These are phyloP conservation scores for Austroboletus sp. DNA, from an alignment of 1,284 basidiomycete genomes.

Conservation along the genomic window DNA sequence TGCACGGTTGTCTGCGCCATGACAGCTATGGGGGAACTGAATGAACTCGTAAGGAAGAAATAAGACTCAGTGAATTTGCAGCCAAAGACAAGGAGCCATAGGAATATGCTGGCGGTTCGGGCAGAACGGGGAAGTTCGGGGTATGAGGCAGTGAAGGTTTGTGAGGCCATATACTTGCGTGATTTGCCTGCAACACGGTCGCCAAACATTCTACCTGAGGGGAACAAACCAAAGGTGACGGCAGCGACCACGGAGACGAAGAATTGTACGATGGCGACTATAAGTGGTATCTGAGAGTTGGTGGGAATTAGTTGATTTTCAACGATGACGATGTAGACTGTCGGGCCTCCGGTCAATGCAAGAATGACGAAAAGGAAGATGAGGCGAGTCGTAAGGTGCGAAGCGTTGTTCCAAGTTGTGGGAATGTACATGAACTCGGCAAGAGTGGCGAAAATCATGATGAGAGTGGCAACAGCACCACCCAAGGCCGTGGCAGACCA, in stretches of 20 bases:
- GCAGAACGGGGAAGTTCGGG: slow-evolving; percentile 62
- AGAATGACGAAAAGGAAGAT: slow-evolving; percentile 82
- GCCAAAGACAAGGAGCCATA: slow-evolving; percentile 85
- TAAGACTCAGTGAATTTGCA: slow-evolving; percentile 94
- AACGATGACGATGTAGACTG: slow-evolving; percentile 82
- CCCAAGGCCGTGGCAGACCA: slow-evolving; percentile 91
- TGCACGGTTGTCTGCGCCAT: slow-evolving; percentile 89
- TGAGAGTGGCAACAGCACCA: slow-evolving; percentile 80
- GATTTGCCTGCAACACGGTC: slow-evolving; percentile 91
- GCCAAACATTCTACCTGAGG: slow-evolving; percentile 91
- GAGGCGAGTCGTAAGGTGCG: slow-evolving; percentile 83
- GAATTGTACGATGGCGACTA: slow-evolving; percentile 85
- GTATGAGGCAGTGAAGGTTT: slow-evolving; percentile 95
- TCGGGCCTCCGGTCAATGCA: slow-evolving; percentile 81
- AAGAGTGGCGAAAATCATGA: slow-evolving; percentile 87
- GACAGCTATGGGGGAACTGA: slow-evolving; percentile 84
- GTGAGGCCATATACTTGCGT: slow-evolving; percentile 91
- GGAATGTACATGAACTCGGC: slow-evolving; percentile 93
- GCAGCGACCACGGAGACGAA: slow-evolving; percentile 79
- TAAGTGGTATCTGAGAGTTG: slow-evolving; percentile 60
- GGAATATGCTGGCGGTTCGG: slow-evolving; percentile 71
- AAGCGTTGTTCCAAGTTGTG: slow-evolving; percentile 96
- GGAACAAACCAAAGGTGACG: slow-evolving; percentile 74
- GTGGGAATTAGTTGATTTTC: slow-evolving; percentile 49
- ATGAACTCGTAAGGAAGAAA: slow-evolving; percentile 91